These are phyloP conservation scores for Gastrolobium villosum DNA, from an alignment of 306 rosid species.

Conservation along the genomic window DNA sequence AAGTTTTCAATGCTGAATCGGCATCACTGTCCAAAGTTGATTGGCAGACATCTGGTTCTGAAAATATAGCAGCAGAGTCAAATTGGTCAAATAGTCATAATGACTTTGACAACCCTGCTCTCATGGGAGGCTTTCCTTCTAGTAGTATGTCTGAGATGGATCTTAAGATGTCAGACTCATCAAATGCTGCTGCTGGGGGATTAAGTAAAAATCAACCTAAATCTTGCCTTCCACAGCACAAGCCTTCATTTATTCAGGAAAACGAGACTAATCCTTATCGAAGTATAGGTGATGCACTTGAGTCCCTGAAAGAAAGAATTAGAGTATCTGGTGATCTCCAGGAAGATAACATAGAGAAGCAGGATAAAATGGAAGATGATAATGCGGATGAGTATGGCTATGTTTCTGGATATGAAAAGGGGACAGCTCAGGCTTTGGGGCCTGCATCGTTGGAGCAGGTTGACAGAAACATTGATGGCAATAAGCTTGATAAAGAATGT, in stretches of 20 bases:
- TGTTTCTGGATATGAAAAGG: constrained; percentile 80
- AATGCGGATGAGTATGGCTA: constrained; percentile 89
- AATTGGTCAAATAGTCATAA: constrained; percentile 61
- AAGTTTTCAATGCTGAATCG: constrained; percentile 56
- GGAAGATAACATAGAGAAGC: constrained; percentile 55
- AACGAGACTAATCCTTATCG: constrained; percentile 81
- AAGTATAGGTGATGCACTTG: constrained; percentile 75
- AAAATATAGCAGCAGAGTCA: constrained; percentile 57
- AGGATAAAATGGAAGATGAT: constrained; percentile 67
- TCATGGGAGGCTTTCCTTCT: constrained; percentile 69
- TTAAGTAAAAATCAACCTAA: constrained; percentile 58
- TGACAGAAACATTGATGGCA: constrained; percentile 58
- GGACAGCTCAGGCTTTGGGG: constrained; percentile 91
- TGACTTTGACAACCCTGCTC: constrained; percentile 58
- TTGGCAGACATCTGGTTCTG: constrained; percentile 57
- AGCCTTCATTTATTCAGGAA: constrained; percentile 60
- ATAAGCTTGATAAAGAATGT: constrained; percentile 56
- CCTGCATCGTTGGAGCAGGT: constrained; percentile 88
- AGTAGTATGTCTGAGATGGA: constrained; percentile 66
- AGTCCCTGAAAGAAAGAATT: constrained; percentile 80
- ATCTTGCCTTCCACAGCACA: constrained; percentile 53
- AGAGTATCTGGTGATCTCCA: constrained; percentile 71
- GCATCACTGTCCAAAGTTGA: constrained; percentile 63
- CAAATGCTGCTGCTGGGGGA: constrained; percentile 69
- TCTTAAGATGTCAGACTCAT: constrained; percentile 62